Base-by-base conservation (phyloP, 2,329 filamentous ascomycete species). In the Arthrobotrys sinensis region DNA sequence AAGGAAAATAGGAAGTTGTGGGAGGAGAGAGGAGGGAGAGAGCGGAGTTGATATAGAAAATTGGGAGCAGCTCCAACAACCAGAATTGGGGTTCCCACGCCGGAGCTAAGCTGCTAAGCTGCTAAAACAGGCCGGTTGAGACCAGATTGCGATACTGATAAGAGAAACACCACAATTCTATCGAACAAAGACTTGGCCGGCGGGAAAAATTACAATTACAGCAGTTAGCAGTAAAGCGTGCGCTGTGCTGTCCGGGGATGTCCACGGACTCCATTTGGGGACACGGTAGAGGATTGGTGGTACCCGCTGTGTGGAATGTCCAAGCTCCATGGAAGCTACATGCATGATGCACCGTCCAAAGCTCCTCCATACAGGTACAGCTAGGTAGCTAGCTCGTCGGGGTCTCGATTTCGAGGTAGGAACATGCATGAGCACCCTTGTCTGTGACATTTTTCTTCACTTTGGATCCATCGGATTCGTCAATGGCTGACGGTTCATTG, bases 121-220 rank as follows among this genome's bases (percentile, higher is more conserved):
- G 12, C n/a, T 40, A 60, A 52, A 14, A 40, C 46, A 8, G 43
- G 38, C 45, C 43, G 19, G 55, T 53, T 50, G 43, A 69, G 72
- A 76, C 64, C 72, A 76, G 72, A 76, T 76, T 76, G 63, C 50
- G 70, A 67, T 75, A 75, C 62, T 38, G 70, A 75, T 75, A 75
- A 75, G 70, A 64, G 53, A 75, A 52, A 60, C 46, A 28, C 32
- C 60, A 8, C 38, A 32, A 28, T 38, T 14, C 36, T 38, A 38
- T 6, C 8, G 8, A 14, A 38, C 8, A 38, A 14, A 38, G 12
- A 38, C 24, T 28, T 28, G 24, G 24, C 24, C 24, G 24, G n/a
- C n/a, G n/a, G n/a, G n/a, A n/a, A n/a, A n/a, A n/a, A n/a, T n/a
- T 19, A n/a, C n/a, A 14, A 50, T 21, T 4, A 28, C 3, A 43